A percentile compares a stretch with the other conserved stretches of the same genome.
phyloP scores from a whole-genome alignment of 2,329 filamentous ascomycete species.

The Pseudocercospora pini-densiflorae region DNA sequence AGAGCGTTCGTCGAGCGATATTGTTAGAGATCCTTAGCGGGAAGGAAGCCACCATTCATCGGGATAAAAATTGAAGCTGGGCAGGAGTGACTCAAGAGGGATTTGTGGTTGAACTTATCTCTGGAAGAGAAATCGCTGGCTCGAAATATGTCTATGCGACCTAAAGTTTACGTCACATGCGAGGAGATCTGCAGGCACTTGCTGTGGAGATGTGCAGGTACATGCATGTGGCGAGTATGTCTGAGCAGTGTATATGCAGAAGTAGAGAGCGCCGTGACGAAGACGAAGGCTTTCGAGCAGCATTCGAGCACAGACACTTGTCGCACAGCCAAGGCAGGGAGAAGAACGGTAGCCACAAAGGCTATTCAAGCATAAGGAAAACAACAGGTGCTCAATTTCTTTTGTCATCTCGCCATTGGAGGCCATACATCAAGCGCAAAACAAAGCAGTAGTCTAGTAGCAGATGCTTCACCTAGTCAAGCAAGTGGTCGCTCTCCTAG shows the following conservation, averaged over 20 bases:
- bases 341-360: not conserved
- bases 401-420: conserved; percentile 32
- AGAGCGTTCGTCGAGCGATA: not conserved
- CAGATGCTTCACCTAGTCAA: conserved; percentile 33
- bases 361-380: conserved; percentile 11
- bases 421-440: conserved; percentile 30
- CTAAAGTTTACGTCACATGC: conserved; percentile 19
- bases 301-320: not conserved
- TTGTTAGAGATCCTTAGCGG: not conserved
- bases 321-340: not conserved
- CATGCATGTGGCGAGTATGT: not conserved
- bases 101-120: conserved; percentile 6
- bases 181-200: conserved; percentile 15
- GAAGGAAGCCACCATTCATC: conserved; percentile 9
- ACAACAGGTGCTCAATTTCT: conserved; percentile 28
- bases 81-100: not conserved
- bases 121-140: not conserved
- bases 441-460: conserved; percentile 32
- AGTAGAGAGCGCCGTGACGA: not conserved
- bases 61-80: not conserved
- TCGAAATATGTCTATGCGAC: not conserved
- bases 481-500: conserved; percentile 29
- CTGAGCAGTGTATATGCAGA: not conserved
- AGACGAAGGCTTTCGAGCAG: not conserved
- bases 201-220: conserved; percentile 1